Evolutionary conservation across 257 asterid species (phyloP), one percentile per base, ranked within the genome.

Genomic region (Nicotiana sylvestris): DNA sequence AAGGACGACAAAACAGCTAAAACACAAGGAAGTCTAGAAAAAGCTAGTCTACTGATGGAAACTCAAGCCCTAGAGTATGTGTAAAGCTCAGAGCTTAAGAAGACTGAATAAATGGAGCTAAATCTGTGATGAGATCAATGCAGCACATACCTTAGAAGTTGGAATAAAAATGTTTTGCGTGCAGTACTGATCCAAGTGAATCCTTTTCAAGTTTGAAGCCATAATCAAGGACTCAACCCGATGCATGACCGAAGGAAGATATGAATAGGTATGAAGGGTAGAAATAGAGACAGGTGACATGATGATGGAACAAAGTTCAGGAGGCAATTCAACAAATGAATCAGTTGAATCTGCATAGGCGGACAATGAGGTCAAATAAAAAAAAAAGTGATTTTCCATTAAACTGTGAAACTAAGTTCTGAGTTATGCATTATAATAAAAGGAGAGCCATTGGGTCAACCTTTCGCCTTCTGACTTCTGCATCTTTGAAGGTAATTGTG

Each of bases 211-310:
- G 87, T 84, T 88, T 64, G 91, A 82, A 67, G 98, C 98, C 43
- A 93, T 12, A 46, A 95, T 89, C 84, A 94, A 86, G 7, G 96
- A 92, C 91, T 94, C 98, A 35, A 95, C 83, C 77, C 94, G 91
- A 85, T 94, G 97, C 97, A 95, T 89, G 61, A 92, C 78, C 16
- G 92, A 92, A 7, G 97, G 98, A 78, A 89, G 87, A 85, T 84
- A 89, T 2, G 97, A 83, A 86, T 91, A 95, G 1, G 99, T 76
- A 86, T 90, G 90, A 58, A 92, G 29, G 25, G 95, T 86, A 21
- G 91, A 88, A 8, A 89, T 53, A 4, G 93, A 85, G 64, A 95
- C 53, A 16, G 97, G 96, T 4, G 97, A 85, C 97, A 92, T 91
- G 81, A 94, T 11, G 13, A 95, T 82, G 21, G 18, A 69, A 85